Evolutionary conservation across 2,329 filamentous ascomycete genomes (phyloP).

Genomic region (Septoria linicola): DNA sequence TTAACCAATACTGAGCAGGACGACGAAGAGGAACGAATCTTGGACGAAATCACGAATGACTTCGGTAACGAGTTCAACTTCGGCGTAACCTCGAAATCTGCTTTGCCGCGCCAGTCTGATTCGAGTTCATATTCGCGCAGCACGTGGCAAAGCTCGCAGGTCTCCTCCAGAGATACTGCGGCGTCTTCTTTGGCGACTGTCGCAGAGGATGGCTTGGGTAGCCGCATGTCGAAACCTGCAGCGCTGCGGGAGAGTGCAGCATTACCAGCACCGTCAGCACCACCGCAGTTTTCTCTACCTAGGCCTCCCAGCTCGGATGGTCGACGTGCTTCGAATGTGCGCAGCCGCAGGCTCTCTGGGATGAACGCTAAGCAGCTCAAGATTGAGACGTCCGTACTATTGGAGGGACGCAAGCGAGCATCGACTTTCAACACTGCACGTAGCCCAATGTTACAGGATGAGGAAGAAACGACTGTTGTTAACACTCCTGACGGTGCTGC

Average conservation of each 20-base stretch:
- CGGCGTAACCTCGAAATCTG: slow-evolving; percentile 64
- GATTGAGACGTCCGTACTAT: slow-evolving; percentile 69
- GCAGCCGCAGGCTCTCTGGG: slow-evolving; percentile 75
- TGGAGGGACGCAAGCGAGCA: slow-evolving; percentile 30
- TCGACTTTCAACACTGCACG: slow-evolving; percentile 35
- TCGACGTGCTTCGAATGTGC: slow-evolving; percentile 31
- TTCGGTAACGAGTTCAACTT: slow-evolving; percentile 78
- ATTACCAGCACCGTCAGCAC: slow-evolving; percentile 35
- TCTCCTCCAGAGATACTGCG: slow-evolving; percentile 60
- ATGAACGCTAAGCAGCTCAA: slow-evolving; percentile 79
- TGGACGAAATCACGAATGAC: slow-evolving; percentile 85
- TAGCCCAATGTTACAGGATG: slow-evolving; percentile 24
- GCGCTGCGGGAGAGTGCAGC: slow-evolving; percentile 23
- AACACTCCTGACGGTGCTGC: slow-evolving; percentile 29
- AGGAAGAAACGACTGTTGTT: no score
- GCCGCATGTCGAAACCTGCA: slow-evolving; percentile 37
- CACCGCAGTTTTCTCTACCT: slow-evolving; percentile 30
- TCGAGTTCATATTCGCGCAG: slow-evolving; percentile 75
- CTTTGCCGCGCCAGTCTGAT: slow-evolving; percentile 74
- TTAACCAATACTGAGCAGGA: slow-evolving; percentile 24
- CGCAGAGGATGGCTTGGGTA: slow-evolving; percentile 57
- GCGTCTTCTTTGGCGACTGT: slow-evolving; percentile 71
- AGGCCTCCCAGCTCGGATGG: slow-evolving; percentile 25
- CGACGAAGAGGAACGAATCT: slow-evolving; percentile 51
- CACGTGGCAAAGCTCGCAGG: slow-evolving; percentile 73